Conservation (phyloP, 2,329 filamentous ascomycete species). For the Dendryphion nanum region DNA sequence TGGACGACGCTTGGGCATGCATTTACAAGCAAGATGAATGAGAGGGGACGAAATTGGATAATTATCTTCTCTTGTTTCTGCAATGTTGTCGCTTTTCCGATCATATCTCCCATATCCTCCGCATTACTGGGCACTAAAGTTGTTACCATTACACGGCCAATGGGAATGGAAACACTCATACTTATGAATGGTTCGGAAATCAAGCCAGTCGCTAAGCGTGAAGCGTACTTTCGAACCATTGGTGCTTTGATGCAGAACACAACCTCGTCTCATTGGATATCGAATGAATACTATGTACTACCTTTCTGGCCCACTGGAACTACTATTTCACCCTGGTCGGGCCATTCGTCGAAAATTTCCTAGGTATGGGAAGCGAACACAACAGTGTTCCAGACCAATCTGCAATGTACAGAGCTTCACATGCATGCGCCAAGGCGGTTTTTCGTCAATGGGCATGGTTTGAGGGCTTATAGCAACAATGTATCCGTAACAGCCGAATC, state of each 20-base stretch:
- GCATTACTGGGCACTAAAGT: constrained; percentile 10
- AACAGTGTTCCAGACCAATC: background rate
- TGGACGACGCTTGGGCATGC: constrained; percentile 19
- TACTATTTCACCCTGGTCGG: background rate
- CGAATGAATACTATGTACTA: constrained; percentile 19
- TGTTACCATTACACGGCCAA: constrained; percentile 4
- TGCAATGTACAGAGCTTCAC: too few species aligned
- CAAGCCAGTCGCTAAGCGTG: constrained; percentile 7
- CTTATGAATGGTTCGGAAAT: constrained; percentile 1
- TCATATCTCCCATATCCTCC: constrained; percentile 16
- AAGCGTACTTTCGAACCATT: constrained; percentile 22
- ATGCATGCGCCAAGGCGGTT: too few species aligned
- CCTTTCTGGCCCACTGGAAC: constrained; percentile 20
- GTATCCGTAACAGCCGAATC: too few species aligned
- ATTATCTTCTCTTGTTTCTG: constrained; percentile 7
- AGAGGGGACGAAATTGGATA: constrained; percentile 8
- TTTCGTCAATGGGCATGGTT: too few species aligned
- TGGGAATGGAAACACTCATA: constrained; percentile 1
- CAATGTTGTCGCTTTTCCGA: constrained; percentile 11
- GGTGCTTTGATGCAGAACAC: constrained; percentile 22
- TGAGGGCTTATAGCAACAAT: too few species aligned
- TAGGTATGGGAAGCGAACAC: background rate
- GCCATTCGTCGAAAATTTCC: background rate
- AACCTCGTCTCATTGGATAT: constrained; percentile 28
- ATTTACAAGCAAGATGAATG: constrained; percentile 13